These are phyloP conservation scores for Suillus americanus DNA, from an alignment of 768 basidiomycete genomes.

Conservation along the genomic window DNA sequence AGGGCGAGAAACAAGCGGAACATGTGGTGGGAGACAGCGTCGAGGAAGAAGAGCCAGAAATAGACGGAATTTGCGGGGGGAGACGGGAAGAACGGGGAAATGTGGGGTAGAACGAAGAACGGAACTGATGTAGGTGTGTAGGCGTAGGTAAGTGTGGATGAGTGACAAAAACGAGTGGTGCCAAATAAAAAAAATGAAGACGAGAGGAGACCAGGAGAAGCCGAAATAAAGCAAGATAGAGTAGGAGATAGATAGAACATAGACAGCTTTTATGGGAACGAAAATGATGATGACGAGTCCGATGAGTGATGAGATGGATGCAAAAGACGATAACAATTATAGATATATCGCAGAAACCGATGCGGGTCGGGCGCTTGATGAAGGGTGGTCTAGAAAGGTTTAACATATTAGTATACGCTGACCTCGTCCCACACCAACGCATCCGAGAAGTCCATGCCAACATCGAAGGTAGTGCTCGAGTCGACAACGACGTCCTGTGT, in stretches of 20 bases:
- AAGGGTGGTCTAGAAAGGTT: not conserved
- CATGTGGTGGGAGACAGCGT: slow-evolving; percentile 32
- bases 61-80: slow-evolving; percentile 16
- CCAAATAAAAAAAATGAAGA: slow-evolving; percentile 12
- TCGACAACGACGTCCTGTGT: slow-evolving; percentile 29
- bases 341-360: slow-evolving; percentile 13
- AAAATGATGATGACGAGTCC: slow-evolving; percentile 18
- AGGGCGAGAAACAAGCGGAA: slow-evolving; percentile 43
- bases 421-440: slow-evolving; percentile 30
- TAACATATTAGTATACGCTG: slow-evolving; percentile 22
- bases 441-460: slow-evolving; percentile 30
- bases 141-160: not conserved
- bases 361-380: slow-evolving; percentile 7
- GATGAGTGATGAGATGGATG: slow-evolving; percentile 15
- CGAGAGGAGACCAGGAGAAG: slow-evolving; percentile 14
- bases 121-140: slow-evolving; percentile 4
- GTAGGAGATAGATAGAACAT: slow-evolving; percentile 25
- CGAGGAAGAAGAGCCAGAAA: slow-evolving; percentile 8
- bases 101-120: slow-evolving; percentile 17
- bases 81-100: slow-evolving; percentile 19
- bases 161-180: slow-evolving; percentile 10
- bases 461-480: slow-evolving; percentile 18
- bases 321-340: slow-evolving; percentile 12
- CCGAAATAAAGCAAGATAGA: slow-evolving; percentile 24
- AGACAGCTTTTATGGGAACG: slow-evolving; percentile 15